Evolutionary conservation across 441 rosid species (phyloP), one percentile per base, ranked within the genome.

Genomic region (Gossypium schwendimanii): DNA sequence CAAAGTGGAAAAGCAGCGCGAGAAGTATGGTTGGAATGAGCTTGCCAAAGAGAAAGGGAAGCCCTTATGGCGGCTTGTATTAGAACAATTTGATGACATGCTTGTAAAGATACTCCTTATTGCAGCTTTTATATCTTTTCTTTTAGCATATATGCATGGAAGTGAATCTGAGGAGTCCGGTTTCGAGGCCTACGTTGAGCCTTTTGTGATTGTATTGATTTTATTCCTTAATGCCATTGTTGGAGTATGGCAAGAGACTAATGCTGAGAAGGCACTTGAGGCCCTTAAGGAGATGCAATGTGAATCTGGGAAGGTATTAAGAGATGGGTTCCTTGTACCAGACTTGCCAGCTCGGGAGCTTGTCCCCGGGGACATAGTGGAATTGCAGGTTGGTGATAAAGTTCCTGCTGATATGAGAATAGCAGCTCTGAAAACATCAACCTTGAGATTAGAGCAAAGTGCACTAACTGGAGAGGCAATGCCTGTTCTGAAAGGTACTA

Each of bases 181-280:
- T n/a, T 84, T 87, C 41, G 91, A 86, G 77, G 88, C 91, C n/a
- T 93, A 88, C 62, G 92, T 93, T 33, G 98, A 93, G 75, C 98
- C 98, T 0, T 82, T 91, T 58, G 98, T 93, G 68, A 93, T 93
- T 58, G 76, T 91, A 6, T 80, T 93, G 82, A 91, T 93, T 62
- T 75, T 93, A 68, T 75, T 87, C 31, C 83, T 91, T 14, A 93
- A 93, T 70, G 97, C 97, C 65, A 75, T 88, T 76, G 94, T 93
- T 70, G 98, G 98, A 60, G 96, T 91, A 36, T 93, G 97, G 97
- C 98, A 93, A 89, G 98, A 93, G 84, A 88, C 81, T 23, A 91
- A 87, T 69, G 98, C 97, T 1, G 98, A 91, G 78, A 89, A 79
- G 81, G 98, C 98, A 11, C 95, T 93, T 28, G 95, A 91, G 66